phyloP scores from a whole-genome alignment of 768 basidiomycete species.

The Lactarius deliciosus region DNA sequence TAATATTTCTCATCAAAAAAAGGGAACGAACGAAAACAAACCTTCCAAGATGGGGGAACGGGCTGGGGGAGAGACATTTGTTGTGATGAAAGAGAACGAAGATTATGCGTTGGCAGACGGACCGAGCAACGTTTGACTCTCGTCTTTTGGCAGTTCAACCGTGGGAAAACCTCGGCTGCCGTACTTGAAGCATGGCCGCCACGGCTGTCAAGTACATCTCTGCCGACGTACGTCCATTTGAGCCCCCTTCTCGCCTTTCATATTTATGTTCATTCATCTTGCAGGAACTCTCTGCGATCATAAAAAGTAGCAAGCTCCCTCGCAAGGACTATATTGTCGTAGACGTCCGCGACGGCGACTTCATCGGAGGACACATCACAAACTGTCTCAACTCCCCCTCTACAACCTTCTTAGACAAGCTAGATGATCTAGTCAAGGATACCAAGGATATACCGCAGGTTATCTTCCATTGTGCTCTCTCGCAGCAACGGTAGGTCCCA shows the following conservation, averaged over 20 bases:
- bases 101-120: constrained; percentile 33
- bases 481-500: constrained; percentile 66
- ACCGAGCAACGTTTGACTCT: constrained; percentile 30
- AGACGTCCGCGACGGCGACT: constrained; percentile 86
- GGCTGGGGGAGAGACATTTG: constrained; percentile 91
- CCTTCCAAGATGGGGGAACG: constrained; percentile 98
- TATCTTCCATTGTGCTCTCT: constrained; percentile 78
- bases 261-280: too few species aligned
- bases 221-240: constrained; percentile 38
- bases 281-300: constrained; percentile 68
- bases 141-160: constrained; percentile 16
- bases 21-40: constrained; percentile 35
- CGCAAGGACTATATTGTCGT: constrained; percentile 72
- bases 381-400: constrained; percentile 64
- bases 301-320: constrained; percentile 61
- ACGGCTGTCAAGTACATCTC: constrained; percentile 43
- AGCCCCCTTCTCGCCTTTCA: neutral
- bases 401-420: constrained; percentile 50
- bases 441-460: constrained; percentile 61
- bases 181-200: constrained; percentile 12
- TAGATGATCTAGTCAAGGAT: constrained; percentile 57
- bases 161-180: neutral
- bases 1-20: constrained; percentile 3
- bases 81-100: constrained; percentile 24
- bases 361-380: constrained; percentile 74